Evolutionary conservation across 1,284 basidiomycete genomes (phyloP).

Genomic region (Pyrrhoderma lamaoense): DNA sequence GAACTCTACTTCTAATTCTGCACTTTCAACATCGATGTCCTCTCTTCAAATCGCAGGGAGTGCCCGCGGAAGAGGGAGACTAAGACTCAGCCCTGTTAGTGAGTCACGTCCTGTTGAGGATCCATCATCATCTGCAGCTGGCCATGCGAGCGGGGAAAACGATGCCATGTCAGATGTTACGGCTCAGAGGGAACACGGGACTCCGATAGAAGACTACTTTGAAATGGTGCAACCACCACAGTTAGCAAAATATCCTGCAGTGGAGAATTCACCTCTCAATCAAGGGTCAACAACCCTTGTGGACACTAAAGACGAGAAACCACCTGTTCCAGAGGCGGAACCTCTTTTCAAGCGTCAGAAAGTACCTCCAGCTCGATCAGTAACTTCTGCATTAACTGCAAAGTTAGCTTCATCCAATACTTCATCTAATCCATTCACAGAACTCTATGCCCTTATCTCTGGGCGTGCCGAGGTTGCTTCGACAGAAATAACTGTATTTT

Average conservation of each 20-base stretch:
- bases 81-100: slow-evolving; percentile 66
- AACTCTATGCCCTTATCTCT: slow-evolving; percentile 74
- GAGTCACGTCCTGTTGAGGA: slow-evolving; percentile 33
- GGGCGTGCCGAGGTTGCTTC: slow-evolving; percentile 61
- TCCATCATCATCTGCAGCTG: not conserved
- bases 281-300: slow-evolving; percentile 14
- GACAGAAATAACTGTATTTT: slow-evolving; percentile 74
- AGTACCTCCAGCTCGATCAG: slow-evolving; percentile 33
- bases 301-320: not conserved
- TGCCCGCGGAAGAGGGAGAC: slow-evolving; percentile 40
- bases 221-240: slow-evolving; percentile 38
- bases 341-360: slow-evolving; percentile 44
- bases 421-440: slow-evolving; percentile 72
- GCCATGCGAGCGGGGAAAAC: slow-evolving; percentile 4
- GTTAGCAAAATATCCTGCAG: not conserved
- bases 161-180: slow-evolving; percentile 14
- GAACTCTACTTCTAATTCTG: slow-evolving; percentile 31
- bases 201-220: slow-evolving; percentile 32
- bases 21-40: slow-evolving; percentile 41
- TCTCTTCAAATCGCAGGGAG: slow-evolving; percentile 39
- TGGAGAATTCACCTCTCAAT: not conserved
- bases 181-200: slow-evolving; percentile 21
- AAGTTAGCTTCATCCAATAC: slow-evolving; percentile 52
- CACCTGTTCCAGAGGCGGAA: not conserved
- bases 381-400: slow-evolving; percentile 55